Evolutionary conservation across 1,139 yeast species (phyloP), one percentile per base, ranked within the genome.

Genomic region (Martiniozyma asiatica): DNA sequence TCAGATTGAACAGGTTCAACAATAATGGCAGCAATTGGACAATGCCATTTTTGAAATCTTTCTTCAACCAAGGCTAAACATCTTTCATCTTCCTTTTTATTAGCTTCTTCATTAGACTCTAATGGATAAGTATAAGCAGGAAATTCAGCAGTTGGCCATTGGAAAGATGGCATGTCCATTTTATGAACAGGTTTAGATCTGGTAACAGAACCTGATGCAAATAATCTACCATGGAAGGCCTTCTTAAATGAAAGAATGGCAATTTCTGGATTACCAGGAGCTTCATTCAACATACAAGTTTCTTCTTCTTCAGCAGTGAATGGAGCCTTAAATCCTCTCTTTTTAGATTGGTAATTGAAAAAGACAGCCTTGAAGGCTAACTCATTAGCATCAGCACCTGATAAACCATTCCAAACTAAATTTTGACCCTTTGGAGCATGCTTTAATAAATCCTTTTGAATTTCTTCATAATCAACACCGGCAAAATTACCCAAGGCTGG

Each of bases 91-190:
- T 79, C 89, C 27, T 58, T 56, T 31, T 58, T 57, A 61, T 79
- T 79, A 44, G 54, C 70, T 26, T 59, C 70, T 29, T 47, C 67
- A 49, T 70, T 51, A 37, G 64, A 59, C 35, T 67, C 78, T 43
- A 78, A 64, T 36, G 92, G 93, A 53, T 80, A 80, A 56, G 73
- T 61, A 58, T 77, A 72, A 28, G 67, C 49, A 36, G 93, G 93
- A 63, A 74, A 80, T 42, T 78, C 73, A 26, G 92, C 89, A 55
- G 75, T 77, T 50, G 93, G 93, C 93, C 93, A 79, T 45, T 77
- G 69, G 61, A 79, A 79, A 11, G 85, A 69, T 37, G 93, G 93
- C 54, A 79, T 70, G 51, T 79, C 93, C 55, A 79, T 66, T 61
- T 79, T 79, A 63, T 80, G 92, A 43, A 79, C 67, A 40, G 92